phyloP scores from a whole-genome alignment of 768 basidiomycete species.

The Leccinum olivaceopallidum region DNA sequence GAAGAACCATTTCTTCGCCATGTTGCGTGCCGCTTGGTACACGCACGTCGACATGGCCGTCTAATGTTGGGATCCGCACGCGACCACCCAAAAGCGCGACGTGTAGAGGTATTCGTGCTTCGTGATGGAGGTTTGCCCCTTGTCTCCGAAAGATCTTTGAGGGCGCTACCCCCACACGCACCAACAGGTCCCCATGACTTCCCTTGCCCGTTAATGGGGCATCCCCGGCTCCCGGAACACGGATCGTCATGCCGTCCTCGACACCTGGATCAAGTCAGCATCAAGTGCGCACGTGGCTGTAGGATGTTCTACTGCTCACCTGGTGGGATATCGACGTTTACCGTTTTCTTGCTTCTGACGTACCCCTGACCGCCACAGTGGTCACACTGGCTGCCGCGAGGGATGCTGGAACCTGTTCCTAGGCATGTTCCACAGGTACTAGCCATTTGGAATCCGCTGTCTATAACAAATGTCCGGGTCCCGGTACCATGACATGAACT shows the following conservation, averaged over 20 bases:
- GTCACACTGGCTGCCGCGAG: slow-evolving; percentile 74
- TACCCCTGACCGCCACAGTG: slow-evolving; percentile 87
- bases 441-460: slow-evolving; percentile 96
- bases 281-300: slow-evolving; percentile 1
- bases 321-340: slow-evolving; percentile 82
- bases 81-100: slow-evolving; percentile 91
- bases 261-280: slow-evolving; percentile 55
- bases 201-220: slow-evolving; percentile 81
- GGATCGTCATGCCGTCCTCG: slow-evolving; percentile 93
- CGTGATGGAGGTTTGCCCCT: slow-evolving; percentile 88
- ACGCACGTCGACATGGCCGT: slow-evolving; percentile 93
- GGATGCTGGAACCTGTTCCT: slow-evolving; percentile 79
- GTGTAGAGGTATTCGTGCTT: slow-evolving; percentile 88
- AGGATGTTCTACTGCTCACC: slow-evolving; percentile 50
- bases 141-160: slow-evolving; percentile 89
- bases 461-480: slow-evolving; percentile 83
- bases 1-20: slow-evolving; percentile 95
- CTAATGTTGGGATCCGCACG: slow-evolving; percentile 90
- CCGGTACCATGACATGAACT: slow-evolving; percentile 83
- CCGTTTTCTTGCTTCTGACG: slow-evolving; percentile 73
- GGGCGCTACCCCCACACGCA: slow-evolving; percentile 80
- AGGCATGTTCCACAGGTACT: slow-evolving; percentile 83
- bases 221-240: slow-evolving; percentile 80
- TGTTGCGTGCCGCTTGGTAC: slow-evolving; percentile 93
- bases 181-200: slow-evolving; percentile 77